These are phyloP conservation scores for Suhomyces bolitotheri DNA, from an alignment of 1,139 yeast genomes.

Conservation along the genomic window DNA sequence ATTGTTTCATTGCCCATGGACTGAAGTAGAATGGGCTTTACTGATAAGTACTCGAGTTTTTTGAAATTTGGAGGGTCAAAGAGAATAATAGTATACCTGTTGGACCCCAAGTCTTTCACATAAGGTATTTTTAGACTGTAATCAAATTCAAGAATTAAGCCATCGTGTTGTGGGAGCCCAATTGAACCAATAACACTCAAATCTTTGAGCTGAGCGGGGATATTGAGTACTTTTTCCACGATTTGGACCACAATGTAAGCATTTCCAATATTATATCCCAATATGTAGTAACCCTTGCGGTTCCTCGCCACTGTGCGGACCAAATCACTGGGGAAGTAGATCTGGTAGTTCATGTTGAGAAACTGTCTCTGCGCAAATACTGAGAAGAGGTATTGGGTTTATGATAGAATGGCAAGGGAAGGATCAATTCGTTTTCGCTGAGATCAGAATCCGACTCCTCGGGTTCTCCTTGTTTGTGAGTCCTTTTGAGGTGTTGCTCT, in stretches of 20 bases:
- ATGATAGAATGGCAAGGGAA: conserved; percentile 27
- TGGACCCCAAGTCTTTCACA: background rate
- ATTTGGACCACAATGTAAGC: conserved; percentile 30
- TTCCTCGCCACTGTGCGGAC: conserved; percentile 13
- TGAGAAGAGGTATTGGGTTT: conserved; percentile 45
- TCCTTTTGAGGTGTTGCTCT: conserved; percentile 4
- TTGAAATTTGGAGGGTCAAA: conserved; percentile 75
- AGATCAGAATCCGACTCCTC: conserved; percentile 8
- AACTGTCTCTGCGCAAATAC: conserved; percentile 45
- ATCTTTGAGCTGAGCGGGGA: conserved; percentile 17
- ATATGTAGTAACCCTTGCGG: conserved; percentile 13
- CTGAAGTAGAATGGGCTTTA: conserved; percentile 70
- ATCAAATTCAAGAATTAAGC: conserved; percentile 4
- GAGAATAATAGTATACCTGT: conserved; percentile 43
- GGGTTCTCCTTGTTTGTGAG: background rate
- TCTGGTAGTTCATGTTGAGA: conserved; percentile 29
- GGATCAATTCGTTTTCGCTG: conserved; percentile 4
- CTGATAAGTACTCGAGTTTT: conserved; percentile 76
- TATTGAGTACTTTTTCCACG: conserved; percentile 5
- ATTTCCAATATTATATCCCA: conserved; percentile 31
- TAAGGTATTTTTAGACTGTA: conserved; percentile 6
- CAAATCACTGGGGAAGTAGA: conserved; percentile 41
- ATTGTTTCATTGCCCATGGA: conserved; percentile 32
- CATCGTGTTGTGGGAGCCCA: conserved; percentile 3
- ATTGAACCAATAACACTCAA: conserved; percentile 26